Base-by-base conservation (phyloP, 2,329 filamentous ascomycete species). In the Daldinia sp. region DNA sequence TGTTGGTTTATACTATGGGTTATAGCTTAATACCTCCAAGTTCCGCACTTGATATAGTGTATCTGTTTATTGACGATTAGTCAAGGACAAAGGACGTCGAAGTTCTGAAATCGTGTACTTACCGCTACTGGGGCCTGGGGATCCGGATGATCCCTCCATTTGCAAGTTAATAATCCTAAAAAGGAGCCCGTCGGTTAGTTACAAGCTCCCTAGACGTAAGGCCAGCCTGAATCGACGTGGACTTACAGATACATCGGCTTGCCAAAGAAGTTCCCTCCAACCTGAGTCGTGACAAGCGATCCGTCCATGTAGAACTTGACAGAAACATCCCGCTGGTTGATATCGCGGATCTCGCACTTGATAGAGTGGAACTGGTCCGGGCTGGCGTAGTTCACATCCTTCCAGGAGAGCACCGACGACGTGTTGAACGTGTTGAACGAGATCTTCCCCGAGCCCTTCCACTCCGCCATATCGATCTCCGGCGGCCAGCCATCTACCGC, bases 381-480 rank as follows among this genome's bases (percentile, higher is more conserved):
- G 53, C 68, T 76, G 2, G 79, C 72, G 64, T 87, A 87, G 0
- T 72, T 72, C 5, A 85, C 79, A 64, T 87, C 79, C 37, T 77
- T 75, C 35, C 82, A 78, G 3, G 77, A 72, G 2, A 85, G 79
- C 43, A 80, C 70, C 3, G 76, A 80, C 29, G 79, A 74, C 2
- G 73, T 75, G 58, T 75, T 75, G 67, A 75, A 75, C 1, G 83
- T 86, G 67, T 86, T 86, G 75, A 86, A 86, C 29, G 78, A 81
- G 61, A 85, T 82, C 69, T 83, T 81, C 13, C 83, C 83, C 30
- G 73, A 78, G n/a, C 85, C 85, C 70, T 87, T 87, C 85, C 85
- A 87, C 73, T 87, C 85, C 1, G 84, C 84, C 74, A 87, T 79
- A 70, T 87, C 85, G 57, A 87, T 81, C 78, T 87, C 85, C 0